Conservation (phyloP, 2,329 filamentous ascomycete species). For the Fusarium subglutinans region DNA sequence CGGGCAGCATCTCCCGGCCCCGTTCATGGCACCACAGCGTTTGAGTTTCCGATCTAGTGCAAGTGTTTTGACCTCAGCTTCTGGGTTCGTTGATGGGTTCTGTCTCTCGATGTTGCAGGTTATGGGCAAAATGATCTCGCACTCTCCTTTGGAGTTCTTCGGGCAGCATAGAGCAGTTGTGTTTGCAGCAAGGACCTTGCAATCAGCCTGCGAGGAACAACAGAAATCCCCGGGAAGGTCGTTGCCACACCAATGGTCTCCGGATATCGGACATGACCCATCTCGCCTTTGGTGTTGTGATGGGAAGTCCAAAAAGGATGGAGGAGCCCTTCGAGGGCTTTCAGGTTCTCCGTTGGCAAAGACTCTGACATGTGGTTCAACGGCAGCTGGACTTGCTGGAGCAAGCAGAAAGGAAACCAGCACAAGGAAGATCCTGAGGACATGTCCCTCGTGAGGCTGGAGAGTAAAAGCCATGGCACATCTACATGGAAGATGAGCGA, state of each 20-base stretch:
- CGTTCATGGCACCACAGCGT: slow-evolving; percentile 28
- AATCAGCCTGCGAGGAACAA: slow-evolving; percentile 27
- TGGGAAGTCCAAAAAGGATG: slow-evolving; percentile 6
- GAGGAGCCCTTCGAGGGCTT: slow-evolving; percentile 1
- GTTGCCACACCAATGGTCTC: slow-evolving; percentile 32
- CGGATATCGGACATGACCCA: slow-evolving; percentile 31
- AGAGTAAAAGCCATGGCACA: slow-evolving; percentile 34
- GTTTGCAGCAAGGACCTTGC: slow-evolving; percentile 40
- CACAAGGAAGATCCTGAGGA: slow-evolving; percentile 32
- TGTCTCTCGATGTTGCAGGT: slow-evolving; percentile 33
- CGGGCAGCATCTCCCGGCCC: slow-evolving; percentile 35
- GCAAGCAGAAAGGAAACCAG: slow-evolving; percentile 33
- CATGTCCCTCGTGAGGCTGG: slow-evolving; percentile 28
- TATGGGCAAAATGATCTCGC: slow-evolving; percentile 35
- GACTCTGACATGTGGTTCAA: slow-evolving; percentile 29
- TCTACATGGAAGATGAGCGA: slow-evolving; percentile 30
- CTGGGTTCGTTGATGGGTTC: slow-evolving; percentile 27
- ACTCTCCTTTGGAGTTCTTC: slow-evolving; percentile 24
- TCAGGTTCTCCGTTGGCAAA: slow-evolving; percentile 14
- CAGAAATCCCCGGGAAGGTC: slow-evolving; percentile 36
- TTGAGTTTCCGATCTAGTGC: slow-evolving; percentile 30
- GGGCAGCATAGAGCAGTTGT: slow-evolving; percentile 42
- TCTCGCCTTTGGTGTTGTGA: slow-evolving; percentile 23
- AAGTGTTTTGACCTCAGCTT: slow-evolving; percentile 33
- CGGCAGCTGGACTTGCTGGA: slow-evolving; percentile 22